Conservation (phyloP, 2,329 filamentous ascomycete genomes). For the Xylaria hypoxylon region DNA sequence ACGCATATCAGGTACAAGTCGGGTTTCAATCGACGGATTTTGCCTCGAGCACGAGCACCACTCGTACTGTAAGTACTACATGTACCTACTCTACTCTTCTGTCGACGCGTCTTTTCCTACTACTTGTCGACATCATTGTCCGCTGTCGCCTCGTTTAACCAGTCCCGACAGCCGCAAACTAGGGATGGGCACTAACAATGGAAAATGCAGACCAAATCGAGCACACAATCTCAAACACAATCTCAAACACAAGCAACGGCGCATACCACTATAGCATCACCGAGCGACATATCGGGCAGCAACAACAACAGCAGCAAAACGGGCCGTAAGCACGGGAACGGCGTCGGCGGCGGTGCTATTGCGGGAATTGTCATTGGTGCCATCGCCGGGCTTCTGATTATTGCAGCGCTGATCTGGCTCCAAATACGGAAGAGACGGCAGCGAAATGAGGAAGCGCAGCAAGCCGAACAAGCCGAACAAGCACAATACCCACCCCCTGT, state of each 20-base stretch:
- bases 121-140: too few species aligned
- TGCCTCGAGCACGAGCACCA: conserved; percentile 18
- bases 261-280: neutral
- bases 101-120: neutral
- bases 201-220: conserved; percentile 4
- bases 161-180: too few species aligned
- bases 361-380: conserved; percentile 30
- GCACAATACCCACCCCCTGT: neutral
- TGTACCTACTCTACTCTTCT: neutral
- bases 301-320: neutral
- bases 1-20: conserved; percentile 41
- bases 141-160: neutral
- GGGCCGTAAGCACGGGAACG: too few species aligned
- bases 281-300: neutral
- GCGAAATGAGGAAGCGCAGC: neutral
- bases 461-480: neutral
- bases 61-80: conserved; percentile 5
- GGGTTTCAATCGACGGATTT: conserved; percentile 38
- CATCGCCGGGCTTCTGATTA: neutral
- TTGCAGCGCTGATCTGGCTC: neutral
- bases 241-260: neutral
- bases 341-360: conserved; percentile 9
- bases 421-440: neutral
- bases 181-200: neutral
- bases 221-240: neutral